Evolutionary conservation across 352 stramenopile species (phyloP), one percentile per base, ranked within the genome.

Genomic region (Phytopythium litorale): DNA sequence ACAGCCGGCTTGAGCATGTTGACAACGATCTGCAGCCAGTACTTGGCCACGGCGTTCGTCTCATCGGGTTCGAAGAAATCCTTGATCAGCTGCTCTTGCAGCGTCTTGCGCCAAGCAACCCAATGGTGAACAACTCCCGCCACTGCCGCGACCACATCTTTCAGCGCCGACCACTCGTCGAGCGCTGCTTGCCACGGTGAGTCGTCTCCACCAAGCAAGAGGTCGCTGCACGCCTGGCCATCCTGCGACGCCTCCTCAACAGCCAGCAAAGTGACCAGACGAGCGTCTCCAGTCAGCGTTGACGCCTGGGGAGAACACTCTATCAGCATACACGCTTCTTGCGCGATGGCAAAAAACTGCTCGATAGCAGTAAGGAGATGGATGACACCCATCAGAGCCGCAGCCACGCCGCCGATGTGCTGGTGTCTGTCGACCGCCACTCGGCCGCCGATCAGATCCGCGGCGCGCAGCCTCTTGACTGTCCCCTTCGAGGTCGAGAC

Each of bases 401-500:
- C 53, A 18, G 19, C 21, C 15, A 46, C 19, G 16, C 53, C n/a
- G 9, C 4, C 3, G 8, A 0, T 38, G 48, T 5, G 21, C 15
- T 32, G 16, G 28, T 23, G 3, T 23, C n/a, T 54, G 48, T 54
- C 25, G 15, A 13, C 13, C 33, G 48, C 4, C 28, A 15, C 13
- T 32, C 48, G 48, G 4, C 28, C 28, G 18, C 48, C 28, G 16
- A 66, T 76, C 23, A 65, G 69, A 45, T 56, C 76, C 25, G 46
- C 59, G 0, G 57, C 58, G 54, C 76, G 67, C 37, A 72, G 63
- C 33, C 76, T 77, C 46, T 79, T 88, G 67, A 86, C 79, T 16
- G 76, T 75, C 37, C 72, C 78, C 48, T 87, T 87, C 5, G 78
- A 60, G 9, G 71, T 79, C 23, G 67, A 73, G 23, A 81, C 76